Evolutionary conservation across 164 flowering plant genomes (phyloP).

Genomic region (Tinospora cordifolia): DNA sequence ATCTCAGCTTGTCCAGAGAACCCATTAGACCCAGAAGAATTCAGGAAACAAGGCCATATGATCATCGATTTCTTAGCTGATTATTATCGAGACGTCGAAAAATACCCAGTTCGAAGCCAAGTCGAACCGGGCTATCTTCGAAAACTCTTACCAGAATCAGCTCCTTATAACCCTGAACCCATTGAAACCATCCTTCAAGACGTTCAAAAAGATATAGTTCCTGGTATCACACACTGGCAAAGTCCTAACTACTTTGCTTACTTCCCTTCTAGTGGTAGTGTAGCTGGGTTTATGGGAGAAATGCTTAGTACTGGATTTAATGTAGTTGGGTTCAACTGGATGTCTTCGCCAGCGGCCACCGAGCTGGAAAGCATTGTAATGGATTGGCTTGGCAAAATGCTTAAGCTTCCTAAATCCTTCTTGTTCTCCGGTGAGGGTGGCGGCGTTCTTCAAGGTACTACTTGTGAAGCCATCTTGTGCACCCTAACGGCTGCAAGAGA

Average conservation of each 20-base stretch:
- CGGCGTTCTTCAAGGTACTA: slow-evolving; percentile 62
- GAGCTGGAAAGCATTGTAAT: slow-evolving; percentile 47
- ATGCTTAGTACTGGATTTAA: slow-evolving; percentile 55
- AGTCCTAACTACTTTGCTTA: slow-evolving; percentile 61
- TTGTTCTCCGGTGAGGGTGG: slow-evolving; percentile 56
- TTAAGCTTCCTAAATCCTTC: slow-evolving; percentile 38
- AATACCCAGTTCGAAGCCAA: slow-evolving; percentile 56
- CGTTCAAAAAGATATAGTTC: slow-evolving; percentile 38
- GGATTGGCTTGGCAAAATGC: slow-evolving; percentile 49
- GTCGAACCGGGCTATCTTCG: slow-evolving; percentile 63
- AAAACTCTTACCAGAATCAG: slow-evolving; percentile 34
- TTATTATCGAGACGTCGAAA: slow-evolving; percentile 44
- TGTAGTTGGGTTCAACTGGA: slow-evolving; percentile 65
- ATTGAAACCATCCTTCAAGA: slow-evolving; percentile 46
- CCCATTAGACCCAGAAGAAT: slow-evolving; percentile 53
- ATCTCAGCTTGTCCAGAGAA: slow-evolving; percentile 14
- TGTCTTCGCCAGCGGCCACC: slow-evolving; percentile 62
- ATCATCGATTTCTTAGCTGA: slow-evolving; percentile 59
- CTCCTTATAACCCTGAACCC: slow-evolving; percentile 45
- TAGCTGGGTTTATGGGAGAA: slow-evolving; percentile 57
- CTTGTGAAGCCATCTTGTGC: slow-evolving; percentile 54
- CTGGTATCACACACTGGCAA: slow-evolving; percentile 71
- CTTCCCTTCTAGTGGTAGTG: slow-evolving; percentile 44
- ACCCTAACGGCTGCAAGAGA: slow-evolving; percentile 52
- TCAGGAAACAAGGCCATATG: slow-evolving; percentile 51